Conservation (phyloP, 1,284 basidiomycete genomes). For the Volvariella volvacea region DNA sequence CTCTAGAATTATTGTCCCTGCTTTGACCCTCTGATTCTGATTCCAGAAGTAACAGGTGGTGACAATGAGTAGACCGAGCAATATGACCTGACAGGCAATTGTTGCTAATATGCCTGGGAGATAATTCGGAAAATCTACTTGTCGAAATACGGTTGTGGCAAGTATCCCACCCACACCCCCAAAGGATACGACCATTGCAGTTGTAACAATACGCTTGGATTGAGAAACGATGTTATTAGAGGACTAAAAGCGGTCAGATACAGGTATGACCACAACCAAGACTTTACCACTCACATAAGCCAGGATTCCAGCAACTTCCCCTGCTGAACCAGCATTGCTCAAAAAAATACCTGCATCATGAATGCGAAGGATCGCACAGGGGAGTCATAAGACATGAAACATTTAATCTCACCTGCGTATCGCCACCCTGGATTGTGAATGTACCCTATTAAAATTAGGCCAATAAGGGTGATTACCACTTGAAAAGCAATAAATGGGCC, state of each 20-base stretch:
- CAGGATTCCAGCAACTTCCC: slow-evolving; percentile 37
- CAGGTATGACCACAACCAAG: slow-evolving; percentile 6
- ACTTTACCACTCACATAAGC: slow-evolving; percentile 38
- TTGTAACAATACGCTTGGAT: slow-evolving; percentile 38
- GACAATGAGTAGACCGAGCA: slow-evolving; percentile 28
- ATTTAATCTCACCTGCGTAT: slow-evolving; percentile 41
- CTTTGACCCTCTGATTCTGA: slow-evolving; percentile 22
- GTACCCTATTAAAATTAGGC: slow-evolving; percentile 33
- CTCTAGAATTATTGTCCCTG: slow-evolving; percentile 18
- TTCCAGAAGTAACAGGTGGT: slow-evolving; percentile 26
- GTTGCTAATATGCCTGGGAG: slow-evolving; percentile 33
- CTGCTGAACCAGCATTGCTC: slow-evolving; percentile 33
- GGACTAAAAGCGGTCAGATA: slow-evolving; percentile 21
- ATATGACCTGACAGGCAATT: slow-evolving; percentile 30
- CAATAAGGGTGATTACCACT: slow-evolving; percentile 29
- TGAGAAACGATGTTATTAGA: slow-evolving; percentile 41
- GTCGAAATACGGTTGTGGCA: slow-evolving; percentile 34
- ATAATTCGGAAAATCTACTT: slow-evolving; percentile 31
- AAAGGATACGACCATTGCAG: slow-evolving; percentile 34
- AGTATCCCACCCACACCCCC: slow-evolving; percentile 37
- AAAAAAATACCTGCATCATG: slow-evolving; percentile 32
- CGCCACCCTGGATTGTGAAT: slow-evolving; percentile 25
- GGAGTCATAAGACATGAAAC: slow-evolving; percentile 7
- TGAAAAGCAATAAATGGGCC: slow-evolving; percentile 35
- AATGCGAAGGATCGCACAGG: too few species aligned